These are phyloP conservation scores for Candida taoyuanica DNA, from an alignment of 805 yeast species.

Conservation along the genomic window DNA sequence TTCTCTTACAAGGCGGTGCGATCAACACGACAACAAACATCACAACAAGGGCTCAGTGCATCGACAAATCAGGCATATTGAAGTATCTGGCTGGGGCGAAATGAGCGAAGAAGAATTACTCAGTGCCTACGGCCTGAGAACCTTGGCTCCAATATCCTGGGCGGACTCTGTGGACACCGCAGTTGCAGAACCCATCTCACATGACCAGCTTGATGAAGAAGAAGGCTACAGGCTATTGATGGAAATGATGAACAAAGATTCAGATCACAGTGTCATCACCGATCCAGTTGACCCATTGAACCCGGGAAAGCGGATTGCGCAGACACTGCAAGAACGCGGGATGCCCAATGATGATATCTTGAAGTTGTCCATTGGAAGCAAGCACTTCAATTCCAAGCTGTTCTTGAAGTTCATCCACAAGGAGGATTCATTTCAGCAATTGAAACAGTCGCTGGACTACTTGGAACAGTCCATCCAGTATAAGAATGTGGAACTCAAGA, in stretches of 20 bases:
- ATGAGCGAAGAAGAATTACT: conserved; percentile 27
- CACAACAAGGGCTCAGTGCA: too few species aligned
- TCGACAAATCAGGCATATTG: too few species aligned
- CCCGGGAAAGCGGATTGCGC: conserved; percentile 40
- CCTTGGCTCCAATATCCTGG: conserved; percentile 40
- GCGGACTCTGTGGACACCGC: conserved; percentile 23
- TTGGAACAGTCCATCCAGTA: conserved; percentile 46
- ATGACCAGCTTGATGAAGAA: conserved; percentile 27
- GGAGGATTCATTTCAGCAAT: conserved; percentile 47
- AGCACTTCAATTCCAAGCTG: conserved; percentile 51
- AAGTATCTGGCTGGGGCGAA: neutral
- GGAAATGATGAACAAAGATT: conserved; percentile 23
- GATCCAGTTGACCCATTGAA: conserved; percentile 56
- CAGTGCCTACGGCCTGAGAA: conserved; percentile 40
- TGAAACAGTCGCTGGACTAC: conserved; percentile 42
- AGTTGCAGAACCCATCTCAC: conserved; percentile 18
- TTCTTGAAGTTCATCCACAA: conserved; percentile 54
- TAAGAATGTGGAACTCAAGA: conserved; percentile 46
- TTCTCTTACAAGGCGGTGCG: too few species aligned
- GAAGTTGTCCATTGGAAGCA: conserved; percentile 49
- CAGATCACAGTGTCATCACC: conserved; percentile 22
- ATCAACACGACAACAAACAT: too few species aligned
- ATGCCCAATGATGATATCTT: conserved; percentile 28
- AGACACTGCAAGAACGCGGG: conserved; percentile 32
- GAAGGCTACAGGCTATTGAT: conserved; percentile 13